Evolutionary conservation across 129 eudicot genomes (phyloP), one percentile per base, ranked within the genome.

Genomic region (Lactuca saligna): DNA sequence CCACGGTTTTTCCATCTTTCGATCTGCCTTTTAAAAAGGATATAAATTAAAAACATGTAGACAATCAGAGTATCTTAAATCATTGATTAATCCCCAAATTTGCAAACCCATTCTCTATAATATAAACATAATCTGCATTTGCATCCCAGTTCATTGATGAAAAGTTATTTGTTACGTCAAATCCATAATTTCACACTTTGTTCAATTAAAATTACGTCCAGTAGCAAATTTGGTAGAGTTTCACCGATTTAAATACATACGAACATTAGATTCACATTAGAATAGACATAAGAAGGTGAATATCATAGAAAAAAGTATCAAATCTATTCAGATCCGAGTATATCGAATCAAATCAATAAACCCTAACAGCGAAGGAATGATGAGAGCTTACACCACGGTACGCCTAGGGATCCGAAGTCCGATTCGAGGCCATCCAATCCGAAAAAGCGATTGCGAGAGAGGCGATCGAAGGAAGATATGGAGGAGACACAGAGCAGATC

Each of bases 1-100:
- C 88, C 61, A 89, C 98, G 7, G 84, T 77, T 81, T 85, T 93
- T 75, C 90, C 92, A 74, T 84, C 88, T 93, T 89, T 93, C 97
- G 98, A 84, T 93, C 98, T 93, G 98, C 98, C 98, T 93, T 93
- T 93, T 84, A 85, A 81, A 72, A 81, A 82, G 80, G 78, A 87
- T 15, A 80, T 61, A 71, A 79, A 81, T 87, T 83, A 82, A 77
- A 82, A 63, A 70, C 78, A 77, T 31, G 64, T 35, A 65, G 55
- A 73, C 49, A 54, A 64, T 58, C 63, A 71, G 68, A 82, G 54
- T 32, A 70, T 31, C 33, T 32, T 39, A 71, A 33, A 33, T 16
- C 31, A 4, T 32, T 33, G 34, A 33, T 7, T n/a, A 8, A 9
- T 33, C 9, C 38, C 15, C 4, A 4, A 25, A 25, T 25, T 25